Evolutionary conservation across 1,284 basidiomycete species (phyloP), one percentile per base, ranked within the genome.

Genomic region (Fomitopsis pinicola): DNA sequence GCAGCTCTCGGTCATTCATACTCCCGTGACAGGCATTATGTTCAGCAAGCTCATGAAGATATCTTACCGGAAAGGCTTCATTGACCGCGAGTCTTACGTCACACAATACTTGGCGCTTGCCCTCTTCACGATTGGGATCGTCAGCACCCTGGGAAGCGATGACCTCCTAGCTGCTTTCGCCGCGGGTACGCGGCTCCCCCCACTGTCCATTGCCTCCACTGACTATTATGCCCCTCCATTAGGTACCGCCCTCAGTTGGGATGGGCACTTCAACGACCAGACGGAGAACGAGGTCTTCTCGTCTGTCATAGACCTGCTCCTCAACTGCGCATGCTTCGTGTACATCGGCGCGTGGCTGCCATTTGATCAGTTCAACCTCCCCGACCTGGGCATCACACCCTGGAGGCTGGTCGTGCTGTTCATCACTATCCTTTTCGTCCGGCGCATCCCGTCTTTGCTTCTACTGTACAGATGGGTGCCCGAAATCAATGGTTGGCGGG

Each of bases 221-320:
- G 38, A 40, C 38, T 15, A 40, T 8, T 5, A 14, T 33, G 30
- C 4, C 30, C 30, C 38, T 15, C 14, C 12, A 15, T 40, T 14
- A 91, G 89, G 89, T 1, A 88, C 83, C 59, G 94, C 95, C 0
- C 91, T 97, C 66, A 94, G 94, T 1, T 98, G 95, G 96, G 95
- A 98, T 70, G 91, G 94, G 42, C 85, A 95, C 72, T 97, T 97
- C 77, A 92, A 93, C 70, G 78, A 80, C 48, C 89, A 94, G 60
- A 94, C 87, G 3, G 92, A 95, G 73, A 86, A 89, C 66, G 89
- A 93, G 62, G 82, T 88, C 42, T 98, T 98, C 72, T 89, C 93
- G 26, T 89, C 92, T 46, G 92, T 97, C 57, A 89, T 98, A 66
- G 95, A 97, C 65, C 80, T 90, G 50, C 75, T 91, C 45, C 84